These are phyloP conservation scores for Tetraselmis striata DNA, from an alignment of 139 green algal species.

Conservation along the genomic window DNA sequence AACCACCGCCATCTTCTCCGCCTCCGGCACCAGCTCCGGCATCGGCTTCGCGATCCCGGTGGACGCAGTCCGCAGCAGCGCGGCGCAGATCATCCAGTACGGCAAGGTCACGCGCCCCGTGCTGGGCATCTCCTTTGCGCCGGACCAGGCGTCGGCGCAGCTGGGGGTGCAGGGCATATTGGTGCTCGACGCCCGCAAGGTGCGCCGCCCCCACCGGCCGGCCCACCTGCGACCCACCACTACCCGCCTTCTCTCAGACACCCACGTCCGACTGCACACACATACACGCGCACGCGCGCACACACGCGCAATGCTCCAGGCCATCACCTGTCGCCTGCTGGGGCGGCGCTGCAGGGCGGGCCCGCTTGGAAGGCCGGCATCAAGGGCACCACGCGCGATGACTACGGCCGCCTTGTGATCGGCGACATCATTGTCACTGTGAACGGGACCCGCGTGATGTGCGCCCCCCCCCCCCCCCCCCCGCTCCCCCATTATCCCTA, in stretches of 20 bases:
- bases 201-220: too few species aligned
- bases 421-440: conserved; percentile 7
- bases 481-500: too few species aligned
- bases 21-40: conserved; percentile 61
- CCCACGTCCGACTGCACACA: too few species aligned
- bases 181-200: conserved; percentile 64
- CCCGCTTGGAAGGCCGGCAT: conserved; percentile 9
- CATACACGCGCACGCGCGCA: too few species aligned
- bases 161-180: conserved; percentile 71
- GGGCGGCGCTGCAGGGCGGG: neutral
- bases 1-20: conserved; percentile 78
- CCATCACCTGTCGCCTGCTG: too few species aligned
- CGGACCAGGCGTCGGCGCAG: conserved; percentile 60
- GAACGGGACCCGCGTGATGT: neutral
- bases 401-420: conserved; percentile 1
- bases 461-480: neutral
- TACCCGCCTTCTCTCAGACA: too few species aligned
- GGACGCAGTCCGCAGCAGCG: conserved; percentile 50
- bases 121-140: conserved; percentile 86
- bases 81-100: conserved; percentile 54
- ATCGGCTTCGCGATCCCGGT: conserved; percentile 80
- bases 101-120: conserved; percentile 46
- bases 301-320: too few species aligned
- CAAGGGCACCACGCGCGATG: conserved; percentile 5
- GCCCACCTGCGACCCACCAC: too few species aligned